Percentiles rank a stretch among this genome's conserved stretches.
Evolutionary conservation across 2,329 filamentous ascomycete genomes (phyloP).

Genomic region (Podosphaera aphanis): DNA sequence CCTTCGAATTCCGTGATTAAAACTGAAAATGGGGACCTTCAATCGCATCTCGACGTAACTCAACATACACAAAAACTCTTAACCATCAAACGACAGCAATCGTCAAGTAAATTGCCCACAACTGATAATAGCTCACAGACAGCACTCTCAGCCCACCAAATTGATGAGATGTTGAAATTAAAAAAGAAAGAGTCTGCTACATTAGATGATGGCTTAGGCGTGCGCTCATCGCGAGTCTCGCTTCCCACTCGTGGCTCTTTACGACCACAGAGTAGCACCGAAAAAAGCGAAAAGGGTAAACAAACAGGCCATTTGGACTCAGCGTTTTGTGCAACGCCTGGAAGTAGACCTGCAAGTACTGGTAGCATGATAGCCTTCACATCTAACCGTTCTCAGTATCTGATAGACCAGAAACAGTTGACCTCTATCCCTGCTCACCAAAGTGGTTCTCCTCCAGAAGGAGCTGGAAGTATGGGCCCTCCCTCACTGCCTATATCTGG

Average conservation of each 20-base stretch:
- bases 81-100: not conserved
- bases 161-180: slow-evolving; percentile 49
- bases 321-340: slow-evolving; percentile 16
- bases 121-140: slow-evolving; percentile 63
- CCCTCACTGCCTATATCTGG: slow-evolving; percentile 66
- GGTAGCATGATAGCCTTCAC: slow-evolving; percentile 33
- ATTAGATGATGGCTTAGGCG: no score
- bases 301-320: no score
- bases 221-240: no score
- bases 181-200: slow-evolving; percentile 18
- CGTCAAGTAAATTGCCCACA: slow-evolving; percentile 18
- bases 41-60: no score
- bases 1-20: no score
- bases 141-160: slow-evolving; percentile 54
- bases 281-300: no score
- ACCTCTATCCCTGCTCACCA: slow-evolving; percentile 57
- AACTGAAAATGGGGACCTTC: no score
- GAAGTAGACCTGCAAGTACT: slow-evolving; percentile 45
- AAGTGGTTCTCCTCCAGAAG: slow-evolving; percentile 22
- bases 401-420: slow-evolving; percentile 56
- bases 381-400: slow-evolving; percentile 45
- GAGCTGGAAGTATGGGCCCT: slow-evolving; percentile 46
- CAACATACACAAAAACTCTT: no score
- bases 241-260: no score
- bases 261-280: slow-evolving; percentile 16